Evolutionary conservation across 305 asterid species (phyloP), one percentile per base, ranked within the genome.

Genomic region (Plantago rigida): DNA sequence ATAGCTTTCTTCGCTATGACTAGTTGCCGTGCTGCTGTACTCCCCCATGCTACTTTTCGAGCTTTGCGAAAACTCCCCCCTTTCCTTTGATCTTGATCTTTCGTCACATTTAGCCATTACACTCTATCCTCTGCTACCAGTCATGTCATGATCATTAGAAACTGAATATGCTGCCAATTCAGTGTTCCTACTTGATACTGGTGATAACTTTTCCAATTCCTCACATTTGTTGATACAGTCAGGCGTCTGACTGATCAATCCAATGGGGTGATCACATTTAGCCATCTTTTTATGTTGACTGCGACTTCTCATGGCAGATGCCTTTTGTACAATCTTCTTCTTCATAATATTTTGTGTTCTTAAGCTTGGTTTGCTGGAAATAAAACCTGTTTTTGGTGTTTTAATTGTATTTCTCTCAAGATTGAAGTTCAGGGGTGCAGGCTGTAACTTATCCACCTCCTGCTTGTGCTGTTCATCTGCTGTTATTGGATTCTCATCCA

Each of bases 1-100:
- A 72, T 66, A 69, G 77, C 92, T 87, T 73, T 88, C 95, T 17
- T 84, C 94, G 50, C 96, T 88, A 56, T 75, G 71, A 80, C 90
- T 84, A 44, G 86, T 78, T 39, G 82, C 77, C 52, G 82, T 77
- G 55, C 83, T 79, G 79, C 86, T 81, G 56, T 81, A 75, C 71
- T 84, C 96, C 47, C 94, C 96, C 28, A 74, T 70, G 76, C 99
- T 88, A 63, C 93, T 89, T 69, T 86, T 83, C 46, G 97, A 89
- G 78, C 97, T 88, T 62, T 81, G 87, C 44, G 96, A 84, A 61
- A 76, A 67, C 65, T 85, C 95, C 63, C 86, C 86, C 68, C 75
- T 84, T 57, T 79, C 95, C 78, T 72, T 75, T 42, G 86, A 81
- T 63, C 83, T 69, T 53, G 84, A 80, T 54, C 67, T 73, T 72